A percentile compares a stretch with the other conserved stretches of the same genome.
phyloP scores from a whole-genome alignment of 148 eudicot genomes.

The Nyssa sinensis region DNA sequence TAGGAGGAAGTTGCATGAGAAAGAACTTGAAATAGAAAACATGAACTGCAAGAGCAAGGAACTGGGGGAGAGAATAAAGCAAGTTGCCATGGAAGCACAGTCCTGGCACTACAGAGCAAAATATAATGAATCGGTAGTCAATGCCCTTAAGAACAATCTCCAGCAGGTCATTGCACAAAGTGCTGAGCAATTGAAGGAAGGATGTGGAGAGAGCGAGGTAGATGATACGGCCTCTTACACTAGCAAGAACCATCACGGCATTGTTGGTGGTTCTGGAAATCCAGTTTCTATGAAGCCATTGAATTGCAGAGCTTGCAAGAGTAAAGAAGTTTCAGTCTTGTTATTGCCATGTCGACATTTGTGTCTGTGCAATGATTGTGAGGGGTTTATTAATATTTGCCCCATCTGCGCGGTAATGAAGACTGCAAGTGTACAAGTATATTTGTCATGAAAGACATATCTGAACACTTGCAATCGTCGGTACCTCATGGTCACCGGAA shows the following conservation, averaged over 20 bases:
- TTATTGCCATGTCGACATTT: slow-evolving; percentile 49
- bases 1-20: slow-evolving; percentile 30
- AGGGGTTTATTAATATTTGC: slow-evolving; percentile 27
- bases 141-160: slow-evolving; percentile 34
- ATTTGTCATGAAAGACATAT: slow-evolving; percentile 27
- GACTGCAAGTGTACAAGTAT: slow-evolving; percentile 37
- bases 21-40: slow-evolving; percentile 39
- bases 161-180: slow-evolving; percentile 30
- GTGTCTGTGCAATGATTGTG: slow-evolving; percentile 49
- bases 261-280: neutral
- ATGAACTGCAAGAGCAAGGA: slow-evolving; percentile 44
- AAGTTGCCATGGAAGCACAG: slow-evolving; percentile 30
- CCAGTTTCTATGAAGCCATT: slow-evolving; percentile 1
- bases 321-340: slow-evolving; percentile 36
- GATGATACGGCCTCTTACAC: slow-evolving; percentile 36
- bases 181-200: slow-evolving; percentile 30
- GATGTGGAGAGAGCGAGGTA: slow-evolving; percentile 37
- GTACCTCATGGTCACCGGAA: neutral
- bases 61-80: slow-evolving; percentile 35
- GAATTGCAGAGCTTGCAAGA: slow-evolving; percentile 36
- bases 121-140: slow-evolving; percentile 38
- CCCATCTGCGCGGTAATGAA: slow-evolving; percentile 45
- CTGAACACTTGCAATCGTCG: slow-evolving; percentile 14
- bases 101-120: slow-evolving; percentile 44
- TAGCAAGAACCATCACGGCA: slow-evolving; percentile 13